Evolutionary conservation across 805 yeast species (phyloP), one percentile per base, ranked within the genome.

Genomic region (Kazachstania viticola): DNA sequence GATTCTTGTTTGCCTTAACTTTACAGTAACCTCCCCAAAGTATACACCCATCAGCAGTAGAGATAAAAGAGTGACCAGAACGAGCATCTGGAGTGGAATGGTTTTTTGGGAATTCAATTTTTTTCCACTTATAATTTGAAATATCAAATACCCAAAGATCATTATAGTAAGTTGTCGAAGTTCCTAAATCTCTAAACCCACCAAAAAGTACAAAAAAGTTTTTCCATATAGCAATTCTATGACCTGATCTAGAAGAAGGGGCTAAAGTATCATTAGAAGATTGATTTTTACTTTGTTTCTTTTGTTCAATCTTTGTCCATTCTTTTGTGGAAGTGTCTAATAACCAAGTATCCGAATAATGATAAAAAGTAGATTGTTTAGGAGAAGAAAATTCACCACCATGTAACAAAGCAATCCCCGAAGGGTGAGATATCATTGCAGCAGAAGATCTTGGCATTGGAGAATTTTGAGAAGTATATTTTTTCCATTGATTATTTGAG

Each of bases 351-450:
- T 88, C 98, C 13, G 95, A 88, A 54, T 83, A 88, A 57, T 88
- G 98, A 54, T 91, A 91, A 57, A 88, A 88, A 0, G 95, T 84
- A 31, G 83, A 74, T 55, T 88, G 98, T 47, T 88, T 88, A 3
- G 97, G 97, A 12, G 94, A 81, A 2, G 95, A 82, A 46, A 91
- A 88, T 58, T 88, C 98, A 47, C 98, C 98, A 30, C 97, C 98
- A 60, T 84, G 91, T 64, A 88, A 58, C 37, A 88, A 54, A 17
- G 83, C 69, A 2, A 87, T 62, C 9, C 97, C 97, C 2, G 85
- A 73, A 1, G 95, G 94, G 56, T 88, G 97, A 1, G 82, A 78
- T 39, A 87, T 77, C 83, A 87, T 81, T 1, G 94, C 81, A 44
- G 93, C 95, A 0, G 95, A 84, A 0, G 94, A 81, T 40, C 98